Evolutionary conservation across 2,329 filamentous ascomycete species (phyloP), one percentile per base, ranked within the genome.

Genomic region (Arthrobotrys entomopaga): DNA sequence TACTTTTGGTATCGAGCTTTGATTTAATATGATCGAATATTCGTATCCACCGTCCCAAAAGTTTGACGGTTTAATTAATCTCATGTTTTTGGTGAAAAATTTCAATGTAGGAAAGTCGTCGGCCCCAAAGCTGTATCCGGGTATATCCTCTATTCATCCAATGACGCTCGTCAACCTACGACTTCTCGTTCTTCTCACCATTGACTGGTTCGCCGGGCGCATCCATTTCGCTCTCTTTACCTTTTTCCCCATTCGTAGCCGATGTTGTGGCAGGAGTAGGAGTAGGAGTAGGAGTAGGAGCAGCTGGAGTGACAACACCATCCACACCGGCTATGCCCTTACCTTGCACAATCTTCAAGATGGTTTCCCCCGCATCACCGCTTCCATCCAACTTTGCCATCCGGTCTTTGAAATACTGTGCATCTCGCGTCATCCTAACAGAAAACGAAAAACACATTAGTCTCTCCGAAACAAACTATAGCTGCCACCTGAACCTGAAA

Each of bases 311-410:
- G 48, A 42, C 43, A 24, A 26, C 50, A 8, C 65, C 52, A 13
- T 54, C 16, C 48, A 52, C 60, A 42, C 75, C 75, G 6, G 70
- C 65, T 7, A 80, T 71, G 26, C 83, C 81, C 81, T 91, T 93
- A 11, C 84, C 83, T 67, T 86, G 86, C 64, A 91, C 84, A 46
- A 92, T 85, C 19, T 86, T 86, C 11, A 89, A 82, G 3, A 97
- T 84, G 75, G 89, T 85, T 40, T 90, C 86, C 29, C 91, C 91
- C 1, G 91, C 84, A 77, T 93, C 89, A 8, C 86, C 89, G 71
- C 92, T 91, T 0, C 91, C 92, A 60, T 95, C 90, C 43, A 97
- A 86, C 79, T 91, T 93, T 77, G 87, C 85, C 5, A 97, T 85
- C 77, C 88, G 89, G 0, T 85, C 82, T 56, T 88, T 86, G 78